Percentiles rank a stretch among this genome's conserved stretches.
Evolutionary conservation across 1,284 basidiomycete species (phyloP).

Genomic region (Tilletia indica): DNA sequence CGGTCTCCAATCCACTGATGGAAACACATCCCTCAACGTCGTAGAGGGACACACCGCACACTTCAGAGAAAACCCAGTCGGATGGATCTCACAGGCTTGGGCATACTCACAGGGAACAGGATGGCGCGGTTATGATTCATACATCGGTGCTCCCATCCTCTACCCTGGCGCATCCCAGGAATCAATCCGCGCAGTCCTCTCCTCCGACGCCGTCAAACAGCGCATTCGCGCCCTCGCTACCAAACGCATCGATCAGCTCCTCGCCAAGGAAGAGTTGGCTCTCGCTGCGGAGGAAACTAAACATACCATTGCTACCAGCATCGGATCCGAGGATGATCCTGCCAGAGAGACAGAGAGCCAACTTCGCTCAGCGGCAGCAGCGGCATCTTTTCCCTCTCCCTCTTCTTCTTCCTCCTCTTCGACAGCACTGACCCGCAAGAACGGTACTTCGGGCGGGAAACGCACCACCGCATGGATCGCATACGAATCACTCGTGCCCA

Average conservation of each 20-base stretch:
- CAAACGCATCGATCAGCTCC: slow-evolving; percentile 34
- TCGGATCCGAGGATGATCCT: slow-evolving; percentile 9
- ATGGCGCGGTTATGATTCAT: slow-evolving; percentile 50
- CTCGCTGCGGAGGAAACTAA: slow-evolving; percentile 31
- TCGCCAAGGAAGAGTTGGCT: slow-evolving; percentile 28
- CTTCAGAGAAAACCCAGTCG: slow-evolving; percentile 45
- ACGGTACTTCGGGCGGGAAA: background rate
- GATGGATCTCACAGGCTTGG: slow-evolving; percentile 45
- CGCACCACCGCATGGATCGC: slow-evolving; percentile 12
- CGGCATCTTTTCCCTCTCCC: background rate
- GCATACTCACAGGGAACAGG: slow-evolving; percentile 46
- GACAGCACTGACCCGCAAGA: background rate
- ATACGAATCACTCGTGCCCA: slow-evolving; percentile 3
- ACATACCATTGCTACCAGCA: slow-evolving; percentile 6
- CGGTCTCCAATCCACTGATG: background rate
- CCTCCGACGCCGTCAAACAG: slow-evolving; percentile 41
- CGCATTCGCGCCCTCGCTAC: slow-evolving; percentile 40
- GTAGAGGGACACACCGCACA: slow-evolving; percentile 49
- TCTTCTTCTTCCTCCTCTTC: background rate
- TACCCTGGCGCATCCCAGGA: slow-evolving; percentile 41
- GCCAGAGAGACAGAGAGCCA: slow-evolving; percentile 10
- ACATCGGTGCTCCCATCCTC: slow-evolving; percentile 48
- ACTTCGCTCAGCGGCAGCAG: background rate
- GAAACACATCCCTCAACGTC: slow-evolving; percentile 34
- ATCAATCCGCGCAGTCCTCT: slow-evolving; percentile 38